phyloP scores from a whole-genome alignment of 805 yeast genomes.

The Blastobotrys peoriensis region DNA sequence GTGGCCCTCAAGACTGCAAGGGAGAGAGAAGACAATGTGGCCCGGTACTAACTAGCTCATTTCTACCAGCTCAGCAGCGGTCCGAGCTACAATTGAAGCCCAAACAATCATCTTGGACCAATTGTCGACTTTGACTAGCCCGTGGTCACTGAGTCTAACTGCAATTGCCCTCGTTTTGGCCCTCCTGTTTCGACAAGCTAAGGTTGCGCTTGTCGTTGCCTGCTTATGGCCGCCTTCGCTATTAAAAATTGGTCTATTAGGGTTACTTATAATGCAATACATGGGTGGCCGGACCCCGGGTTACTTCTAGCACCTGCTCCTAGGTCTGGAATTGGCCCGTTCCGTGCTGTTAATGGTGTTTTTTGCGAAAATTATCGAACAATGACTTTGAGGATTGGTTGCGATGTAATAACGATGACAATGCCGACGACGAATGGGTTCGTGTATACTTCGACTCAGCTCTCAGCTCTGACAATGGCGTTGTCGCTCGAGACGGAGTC shows the following conservation, averaged over 20 bases:
- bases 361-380: constrained; percentile 8
- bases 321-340: no score
- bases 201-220: no score
- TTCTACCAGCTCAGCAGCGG: not conserved
- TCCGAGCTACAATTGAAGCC: not conserved
- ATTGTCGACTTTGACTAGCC: not conserved
- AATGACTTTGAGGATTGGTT: constrained; percentile 8
- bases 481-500: not conserved
- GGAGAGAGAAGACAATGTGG: no score
- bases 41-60: not conserved
- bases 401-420: constrained; percentile 6
- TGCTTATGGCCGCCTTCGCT: not conserved
- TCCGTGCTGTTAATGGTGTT: not conserved
- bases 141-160: no score
- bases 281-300: no score
- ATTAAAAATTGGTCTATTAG: not conserved
- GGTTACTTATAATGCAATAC: not conserved
- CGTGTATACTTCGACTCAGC: not conserved
- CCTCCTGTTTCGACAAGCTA: no score
- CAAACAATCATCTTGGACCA: not conserved
- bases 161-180: not conserved
- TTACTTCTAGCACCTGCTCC: no score
- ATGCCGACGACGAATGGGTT: constrained; percentile 3
- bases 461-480: not conserved
- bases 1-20: no score